Evolutionary conservation across 148 eudicot genomes (phyloP), one percentile per base, ranked within the genome.

Genomic region (Linanthus parryae): DNA sequence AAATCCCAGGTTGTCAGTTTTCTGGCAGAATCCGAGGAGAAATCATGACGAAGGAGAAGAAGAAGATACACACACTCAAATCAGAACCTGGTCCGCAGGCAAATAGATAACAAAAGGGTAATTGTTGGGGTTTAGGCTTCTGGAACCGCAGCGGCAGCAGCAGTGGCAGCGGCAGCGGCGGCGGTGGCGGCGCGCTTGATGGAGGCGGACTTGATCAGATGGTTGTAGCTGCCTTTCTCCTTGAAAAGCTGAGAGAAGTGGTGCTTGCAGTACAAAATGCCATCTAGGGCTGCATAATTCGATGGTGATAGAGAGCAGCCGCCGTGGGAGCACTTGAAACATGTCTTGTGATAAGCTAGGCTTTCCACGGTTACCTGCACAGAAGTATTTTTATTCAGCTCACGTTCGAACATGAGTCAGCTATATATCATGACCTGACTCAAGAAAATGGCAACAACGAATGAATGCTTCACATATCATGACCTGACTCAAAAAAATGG

Each of bases 161-260:
- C n/a, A n/a, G n/a, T n/a, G 56, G 70, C 55, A 2, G 55, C 3
- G 18, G 11, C 35, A 1, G 71, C 76, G 58, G 73, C 68, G 23
- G 75, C 57, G 46, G 68, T 65, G 35, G 75, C 38, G 44, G 63
- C 51, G 27, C 88, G 85, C 67, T 61, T 83, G 31, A 83, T 56
- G 7, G 92, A 80, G 14, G 86, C 86, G 2, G 83, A 77, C 62
- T 78, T 85, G 75, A 80, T 63, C 13, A 90, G 66, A 61, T 90
- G 97, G 60, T 79, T 85, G 74, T 83, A 90, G 73, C 88, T 90
- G 8, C 95, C 97, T 54, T 90, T 90, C 77, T 85, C 97, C 77
- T 82, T 85, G 51, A 90, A 90, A 39, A 90, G 92, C 73, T 90
- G 97, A 1, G 95, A 86, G 66, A 90, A 90, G 67, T 90, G 97